These are phyloP conservation scores for Onygenales sp. DNA, from an alignment of 2,329 filamentous ascomycete species.

Conservation along the genomic window DNA sequence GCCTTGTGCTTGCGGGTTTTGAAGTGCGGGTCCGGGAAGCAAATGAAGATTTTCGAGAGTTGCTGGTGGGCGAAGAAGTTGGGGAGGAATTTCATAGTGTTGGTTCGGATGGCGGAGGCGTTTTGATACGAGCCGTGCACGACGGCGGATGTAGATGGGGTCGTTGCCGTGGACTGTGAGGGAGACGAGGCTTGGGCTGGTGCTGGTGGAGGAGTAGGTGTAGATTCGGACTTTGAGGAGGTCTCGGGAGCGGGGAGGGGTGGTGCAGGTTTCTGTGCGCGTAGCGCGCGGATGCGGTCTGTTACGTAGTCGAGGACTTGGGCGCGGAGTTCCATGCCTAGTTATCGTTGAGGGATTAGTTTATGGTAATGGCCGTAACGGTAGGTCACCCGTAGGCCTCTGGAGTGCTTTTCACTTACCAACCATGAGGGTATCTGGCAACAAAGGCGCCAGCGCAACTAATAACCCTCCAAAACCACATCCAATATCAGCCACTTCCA, in stretches of 20 bases:
- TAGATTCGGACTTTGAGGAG: neutral
- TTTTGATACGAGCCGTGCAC: conserved; percentile 58
- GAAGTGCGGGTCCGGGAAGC: conserved; percentile 97
- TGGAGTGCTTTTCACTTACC: conserved; percentile 42
- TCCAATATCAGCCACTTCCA: conserved; percentile 93
- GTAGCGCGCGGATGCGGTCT: conserved; percentile 74
- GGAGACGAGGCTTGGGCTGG: conserved; percentile 1
- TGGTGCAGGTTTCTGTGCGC: conserved; percentile 37
- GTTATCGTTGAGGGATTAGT: neutral
- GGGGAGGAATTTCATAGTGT: conserved; percentile 99
- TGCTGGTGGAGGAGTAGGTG: conserved; percentile 2
- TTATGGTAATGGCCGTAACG: no score
- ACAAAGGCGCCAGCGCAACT: conserved; percentile 69
- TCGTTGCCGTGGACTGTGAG: neutral
- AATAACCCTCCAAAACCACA: conserved; percentile 91
- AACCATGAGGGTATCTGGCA: conserved; percentile 75
- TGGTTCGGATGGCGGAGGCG: conserved; percentile 77
- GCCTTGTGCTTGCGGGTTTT: conserved; percentile 97
- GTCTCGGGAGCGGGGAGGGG: conserved; percentile 5
- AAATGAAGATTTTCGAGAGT: conserved; percentile 87
- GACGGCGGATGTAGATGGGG: neutral
- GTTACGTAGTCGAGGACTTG: conserved; percentile 87
- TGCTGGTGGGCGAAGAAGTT: conserved; percentile 84
- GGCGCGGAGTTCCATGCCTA: conserved; percentile 83
- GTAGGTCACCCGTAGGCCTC: no score